These are phyloP conservation scores for Lyophyllum semitale DNA, from an alignment of 768 basidiomycete species.

Conservation along the genomic window DNA sequence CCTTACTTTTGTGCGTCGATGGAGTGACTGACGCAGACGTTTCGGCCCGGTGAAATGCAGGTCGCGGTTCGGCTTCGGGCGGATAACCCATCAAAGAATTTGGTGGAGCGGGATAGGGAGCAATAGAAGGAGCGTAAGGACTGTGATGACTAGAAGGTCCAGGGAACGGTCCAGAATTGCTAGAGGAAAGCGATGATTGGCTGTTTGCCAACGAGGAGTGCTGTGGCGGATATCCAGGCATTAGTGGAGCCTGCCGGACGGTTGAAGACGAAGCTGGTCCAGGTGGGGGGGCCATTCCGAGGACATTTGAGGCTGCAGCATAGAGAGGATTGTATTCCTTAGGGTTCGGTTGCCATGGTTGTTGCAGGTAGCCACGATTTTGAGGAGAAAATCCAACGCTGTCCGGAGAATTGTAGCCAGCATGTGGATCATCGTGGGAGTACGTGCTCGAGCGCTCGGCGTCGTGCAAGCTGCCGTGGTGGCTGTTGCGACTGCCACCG, in stretches of 20 bases:
- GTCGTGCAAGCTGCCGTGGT: conserved; percentile 32
- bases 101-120: conserved; percentile 24
- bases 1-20: conserved; percentile 72
- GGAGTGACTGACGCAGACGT: conserved; percentile 58
- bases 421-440: conserved; percentile 38
- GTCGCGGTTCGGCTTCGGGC: conserved; percentile 60
- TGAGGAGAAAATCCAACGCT: conserved; percentile 26
- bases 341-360: conserved; percentile 29
- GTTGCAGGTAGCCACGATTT: conserved; percentile 16
- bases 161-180: conserved; percentile 31
- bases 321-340: conserved; percentile 62
- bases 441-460: conserved; percentile 36
- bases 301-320: conserved; percentile 76
- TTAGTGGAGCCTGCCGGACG: conserved; percentile 20
- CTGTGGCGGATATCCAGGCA: conserved; percentile 23
- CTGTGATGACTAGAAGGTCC: conserved; percentile 12
- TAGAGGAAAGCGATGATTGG: conserved; percentile 30
- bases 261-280: conserved; percentile 23
- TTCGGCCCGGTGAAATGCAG: conserved; percentile 55
- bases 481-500: conserved; percentile 32
- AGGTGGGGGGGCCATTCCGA: conserved; percentile 75
- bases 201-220: conserved; percentile 18
- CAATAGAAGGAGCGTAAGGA: conserved; percentile 19
- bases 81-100: conserved; percentile 25
- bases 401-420: conserved; percentile 27